phyloP scores from a whole-genome alignment of 257 asterid genomes.

The Paulownia fortunei region DNA sequence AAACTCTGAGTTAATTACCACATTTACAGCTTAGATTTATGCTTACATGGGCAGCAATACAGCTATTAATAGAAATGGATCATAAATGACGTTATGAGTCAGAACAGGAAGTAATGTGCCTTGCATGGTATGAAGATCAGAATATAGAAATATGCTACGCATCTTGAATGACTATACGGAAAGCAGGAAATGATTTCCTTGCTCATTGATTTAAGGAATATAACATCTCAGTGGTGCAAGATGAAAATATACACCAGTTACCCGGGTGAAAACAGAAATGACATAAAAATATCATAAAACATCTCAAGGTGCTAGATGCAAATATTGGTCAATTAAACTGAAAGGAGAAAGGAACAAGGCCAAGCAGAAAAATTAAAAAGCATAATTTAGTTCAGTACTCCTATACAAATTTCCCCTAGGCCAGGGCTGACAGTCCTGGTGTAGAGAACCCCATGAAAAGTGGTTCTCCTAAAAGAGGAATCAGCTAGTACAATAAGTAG shows the following conservation, averaged over 20 bases:
- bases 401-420: neutral
- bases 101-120: neutral
- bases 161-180: neutral
- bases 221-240: neutral
- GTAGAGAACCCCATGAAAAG: neutral
- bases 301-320: neutral
- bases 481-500: neutral
- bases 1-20: neutral
- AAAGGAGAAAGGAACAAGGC: neutral
- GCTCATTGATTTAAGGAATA: neutral
- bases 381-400: neutral
- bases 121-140: conserved; percentile 1
- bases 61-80: neutral
- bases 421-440: neutral
- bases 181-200: neutral
- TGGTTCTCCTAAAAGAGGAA: neutral
- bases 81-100: neutral
- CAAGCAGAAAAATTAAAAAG: neutral
- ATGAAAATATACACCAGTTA: neutral
- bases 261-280: neutral
- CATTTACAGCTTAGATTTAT: neutral
- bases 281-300: neutral
- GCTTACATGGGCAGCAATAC: neutral
- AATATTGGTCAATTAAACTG: neutral
- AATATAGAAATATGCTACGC: neutral